Percentiles rank a stretch among this genome's conserved stretches.
phyloP scores from a whole-genome alignment of 2,329 filamentous ascomycete species.

The Clarireedia monteithiana region DNA sequence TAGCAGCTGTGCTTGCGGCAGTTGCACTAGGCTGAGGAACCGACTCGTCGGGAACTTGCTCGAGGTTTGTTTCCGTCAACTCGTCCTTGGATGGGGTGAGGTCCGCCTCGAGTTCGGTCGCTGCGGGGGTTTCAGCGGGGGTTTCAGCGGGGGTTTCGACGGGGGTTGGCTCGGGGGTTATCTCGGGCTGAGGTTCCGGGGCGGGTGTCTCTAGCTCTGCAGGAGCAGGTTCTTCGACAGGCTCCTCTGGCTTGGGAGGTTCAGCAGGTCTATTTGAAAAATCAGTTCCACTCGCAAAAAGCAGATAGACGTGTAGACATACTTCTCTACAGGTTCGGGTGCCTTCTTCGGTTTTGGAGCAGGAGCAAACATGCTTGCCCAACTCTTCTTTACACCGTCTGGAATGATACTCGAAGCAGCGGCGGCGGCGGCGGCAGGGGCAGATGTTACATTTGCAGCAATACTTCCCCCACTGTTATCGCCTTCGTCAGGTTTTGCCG shows the following conservation, averaged over 20 bases:
- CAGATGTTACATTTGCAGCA: slow-evolving; percentile 28
- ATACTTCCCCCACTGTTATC: slow-evolving; percentile 30
- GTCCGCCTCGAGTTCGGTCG: slow-evolving; percentile 36
- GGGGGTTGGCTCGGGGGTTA: slow-evolving; percentile 32
- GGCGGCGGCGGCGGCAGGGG: slow-evolving; percentile 31
- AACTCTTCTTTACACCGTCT: slow-evolving; percentile 48
- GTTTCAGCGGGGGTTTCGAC: slow-evolving; percentile 27
- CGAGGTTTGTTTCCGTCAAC: slow-evolving; percentile 85
- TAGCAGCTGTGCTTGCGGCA: slow-evolving; percentile 80
- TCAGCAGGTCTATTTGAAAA: slow-evolving; percentile 21
- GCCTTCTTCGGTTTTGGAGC: slow-evolving; percentile 45
- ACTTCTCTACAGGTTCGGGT: slow-evolving; percentile 34
- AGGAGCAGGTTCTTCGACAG: slow-evolving; percentile 36
- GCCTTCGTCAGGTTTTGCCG: slow-evolving; percentile 31
- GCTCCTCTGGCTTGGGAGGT: slow-evolving; percentile 35
- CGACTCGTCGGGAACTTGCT: slow-evolving; percentile 79
- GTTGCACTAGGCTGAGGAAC: slow-evolving; percentile 71
- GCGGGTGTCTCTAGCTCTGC: slow-evolving; percentile 27
- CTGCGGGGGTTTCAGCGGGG: slow-evolving; percentile 21
- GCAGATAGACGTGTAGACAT: slow-evolving; percentile 7
- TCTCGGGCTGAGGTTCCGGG: slow-evolving; percentile 33
- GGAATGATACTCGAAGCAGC: slow-evolving; percentile 33
- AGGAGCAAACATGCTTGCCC: slow-evolving; percentile 68
- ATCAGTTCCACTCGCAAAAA: slow-evolving; percentile 16
- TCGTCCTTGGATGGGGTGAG: slow-evolving; percentile 70